Percentiles rank a stretch among this genome's conserved stretches.
phyloP scores from a whole-genome alignment of 192 early-diverging fungal genomes.

The Backusella circina region DNA sequence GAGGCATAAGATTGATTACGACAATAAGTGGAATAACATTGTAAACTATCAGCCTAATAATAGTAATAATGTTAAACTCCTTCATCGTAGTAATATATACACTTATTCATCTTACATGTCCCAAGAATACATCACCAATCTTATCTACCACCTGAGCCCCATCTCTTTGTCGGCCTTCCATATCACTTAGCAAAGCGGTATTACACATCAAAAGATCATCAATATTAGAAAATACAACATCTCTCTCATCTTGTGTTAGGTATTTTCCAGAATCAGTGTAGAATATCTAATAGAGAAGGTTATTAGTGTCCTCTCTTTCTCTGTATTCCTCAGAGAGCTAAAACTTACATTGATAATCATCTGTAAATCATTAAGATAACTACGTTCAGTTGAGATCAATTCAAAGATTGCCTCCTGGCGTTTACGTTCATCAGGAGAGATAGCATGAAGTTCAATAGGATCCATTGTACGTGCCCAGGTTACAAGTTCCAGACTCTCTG shows the following conservation, averaged over 20 bases:
- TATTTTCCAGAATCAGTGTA: conserved; percentile 54
- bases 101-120: conserved; percentile 35
- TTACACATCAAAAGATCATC: conserved; percentile 68
- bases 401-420: conserved; percentile 83
- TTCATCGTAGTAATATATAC: neutral
- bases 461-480: conserved; percentile 51
- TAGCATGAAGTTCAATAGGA: conserved; percentile 34
- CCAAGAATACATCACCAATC: conserved; percentile 77
- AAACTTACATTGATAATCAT: conserved; percentile 60
- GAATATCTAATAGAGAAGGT: conserved; percentile 48
- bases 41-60: conserved; percentile 47
- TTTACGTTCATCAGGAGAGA: conserved; percentile 62
- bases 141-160: conserved; percentile 48
- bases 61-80: neutral
- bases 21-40: conserved; percentile 64
- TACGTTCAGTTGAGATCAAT: conserved; percentile 71
- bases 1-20: conserved; percentile 60
- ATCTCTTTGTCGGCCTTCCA: conserved; percentile 55
- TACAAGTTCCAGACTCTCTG: conserved; percentile 6
- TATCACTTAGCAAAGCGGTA: conserved; percentile 61
- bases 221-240: conserved; percentile 81
- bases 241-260: conserved; percentile 54
- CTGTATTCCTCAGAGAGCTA: neutral
- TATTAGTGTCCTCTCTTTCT: neutral
- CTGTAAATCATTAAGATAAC: conserved; percentile 71